Evolutionary conservation across 768 basidiomycete genomes (phyloP).

Genomic region (Boletellus ananas): DNA sequence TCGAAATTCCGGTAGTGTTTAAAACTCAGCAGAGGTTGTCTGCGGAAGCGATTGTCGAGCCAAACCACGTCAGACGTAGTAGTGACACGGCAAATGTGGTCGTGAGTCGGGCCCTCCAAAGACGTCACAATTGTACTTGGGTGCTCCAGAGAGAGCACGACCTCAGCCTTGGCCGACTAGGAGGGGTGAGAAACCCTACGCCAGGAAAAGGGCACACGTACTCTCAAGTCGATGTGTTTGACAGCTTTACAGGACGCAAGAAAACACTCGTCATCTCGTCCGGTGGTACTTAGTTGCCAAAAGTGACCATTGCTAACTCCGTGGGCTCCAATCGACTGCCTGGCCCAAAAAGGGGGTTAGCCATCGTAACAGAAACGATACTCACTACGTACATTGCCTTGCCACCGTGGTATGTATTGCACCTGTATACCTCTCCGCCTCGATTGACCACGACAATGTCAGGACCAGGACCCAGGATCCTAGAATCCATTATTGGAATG

Average conservation of each 20-base stretch:
- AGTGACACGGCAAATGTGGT: slow-evolving; percentile 48
- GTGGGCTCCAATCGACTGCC: slow-evolving; percentile 17
- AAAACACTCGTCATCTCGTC: slow-evolving; percentile 37
- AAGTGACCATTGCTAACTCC: slow-evolving; percentile 34
- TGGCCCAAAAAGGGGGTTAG: slow-evolving; percentile 6
- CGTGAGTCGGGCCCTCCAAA: slow-evolving; percentile 41
- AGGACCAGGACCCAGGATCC: slow-evolving; percentile 31
- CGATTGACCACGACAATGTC: slow-evolving; percentile 46
- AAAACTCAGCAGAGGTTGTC: slow-evolving; percentile 55
- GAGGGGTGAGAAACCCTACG: slow-evolving; percentile 5
- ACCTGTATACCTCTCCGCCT: slow-evolving; percentile 49
- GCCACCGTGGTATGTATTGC: slow-evolving; percentile 33
- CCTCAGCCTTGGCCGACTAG: slow-evolving; percentile 29
- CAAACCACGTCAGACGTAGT: slow-evolving; percentile 65
- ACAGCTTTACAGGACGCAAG: slow-evolving; percentile 46
- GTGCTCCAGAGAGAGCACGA: slow-evolving; percentile 35
- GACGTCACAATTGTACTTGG: slow-evolving; percentile 48
- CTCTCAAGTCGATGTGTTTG: slow-evolving; percentile 52
- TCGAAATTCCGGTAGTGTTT: slow-evolving; percentile 62
- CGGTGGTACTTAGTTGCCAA: slow-evolving; percentile 48
- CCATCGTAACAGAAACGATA: not conserved
- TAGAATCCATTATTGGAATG: slow-evolving; percentile 46
- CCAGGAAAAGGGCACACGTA: slow-evolving; percentile 28
- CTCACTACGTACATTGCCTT: slow-evolving; percentile 39
- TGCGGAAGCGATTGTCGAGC: slow-evolving; percentile 62